Conservation (phyloP, 345 rosid species). For the Clarkia xantiana region DNA sequence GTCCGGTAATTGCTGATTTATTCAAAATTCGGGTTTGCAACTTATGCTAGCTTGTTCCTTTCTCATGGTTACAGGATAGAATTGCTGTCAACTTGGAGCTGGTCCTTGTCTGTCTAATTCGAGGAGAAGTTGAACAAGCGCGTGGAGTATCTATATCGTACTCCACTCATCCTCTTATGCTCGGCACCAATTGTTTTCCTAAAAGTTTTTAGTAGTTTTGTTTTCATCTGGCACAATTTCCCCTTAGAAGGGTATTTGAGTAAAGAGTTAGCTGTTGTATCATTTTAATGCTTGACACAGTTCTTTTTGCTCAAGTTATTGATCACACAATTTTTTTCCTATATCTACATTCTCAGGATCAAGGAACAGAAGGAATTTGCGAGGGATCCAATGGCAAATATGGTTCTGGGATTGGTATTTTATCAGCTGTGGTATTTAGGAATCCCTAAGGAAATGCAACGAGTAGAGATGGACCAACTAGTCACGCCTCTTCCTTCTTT, state of each 20-base stretch:
- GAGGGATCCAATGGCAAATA: constrained; percentile 30
- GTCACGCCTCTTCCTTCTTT: constrained; percentile 13
- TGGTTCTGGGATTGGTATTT: constrained; percentile 48
- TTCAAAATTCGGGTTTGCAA: background rate
- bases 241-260: too few species aligned
- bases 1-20: background rate
- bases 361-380: constrained; percentile 35
- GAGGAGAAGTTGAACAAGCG: constrained; percentile 40
- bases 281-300: too few species aligned
- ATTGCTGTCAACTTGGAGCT: constrained; percentile 52
- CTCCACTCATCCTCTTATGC: background rate
- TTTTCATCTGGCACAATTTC: background rate
- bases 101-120: constrained; percentile 34
- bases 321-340: background rate
- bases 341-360: constrained; percentile 28
- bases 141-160: constrained; percentile 42
- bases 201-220: background rate
- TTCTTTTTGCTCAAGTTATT: background rate
- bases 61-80: constrained; percentile 27
- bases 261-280: too few species aligned
- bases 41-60: background rate
- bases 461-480: constrained; percentile 17
- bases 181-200: background rate
- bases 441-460: constrained; percentile 27
- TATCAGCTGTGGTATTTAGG: constrained; percentile 45